Conservation (phyloP, 805 yeast species). For the Candida lessepsii region DNA sequence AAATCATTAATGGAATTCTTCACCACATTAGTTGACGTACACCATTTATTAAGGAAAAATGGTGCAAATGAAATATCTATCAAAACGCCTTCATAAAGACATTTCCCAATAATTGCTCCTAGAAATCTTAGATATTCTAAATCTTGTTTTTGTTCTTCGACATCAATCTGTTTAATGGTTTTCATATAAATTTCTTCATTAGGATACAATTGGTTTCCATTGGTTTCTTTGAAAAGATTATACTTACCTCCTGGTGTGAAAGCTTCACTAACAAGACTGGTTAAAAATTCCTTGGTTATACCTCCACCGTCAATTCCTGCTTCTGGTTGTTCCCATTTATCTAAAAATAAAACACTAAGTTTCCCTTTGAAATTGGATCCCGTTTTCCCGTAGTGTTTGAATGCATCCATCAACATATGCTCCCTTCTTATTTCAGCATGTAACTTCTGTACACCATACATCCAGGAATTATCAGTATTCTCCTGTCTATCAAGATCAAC, state of each 20-base stretch:
- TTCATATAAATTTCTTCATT: slow-evolving; percentile 51
- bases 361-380: slow-evolving; percentile 59
- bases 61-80: slow-evolving; percentile 85
- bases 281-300: slow-evolving; percentile 84
- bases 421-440: slow-evolving; percentile 67
- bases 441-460: slow-evolving; percentile 18
- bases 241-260: slow-evolving; percentile 41
- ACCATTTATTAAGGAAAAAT: slow-evolving; percentile 73
- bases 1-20: slow-evolving; percentile 78
- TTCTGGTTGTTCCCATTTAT: slow-evolving; percentile 70
- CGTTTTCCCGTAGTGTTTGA: slow-evolving; percentile 47
- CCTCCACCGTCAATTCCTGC: slow-evolving; percentile 98
- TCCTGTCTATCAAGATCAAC: slow-evolving; percentile 49
- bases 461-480: slow-evolving; percentile 7
- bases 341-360: slow-evolving; percentile 64
- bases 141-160: slow-evolving; percentile 24
- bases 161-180: slow-evolving; percentile 27
- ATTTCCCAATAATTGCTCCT: slow-evolving; percentile 85
- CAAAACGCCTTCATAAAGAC: slow-evolving; percentile 78
- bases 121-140: slow-evolving; percentile 52
- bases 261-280: slow-evolving; percentile 67
- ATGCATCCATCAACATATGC: slow-evolving; percentile 73
- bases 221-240: slow-evolving; percentile 41
- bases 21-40: slow-evolving; percentile 37
- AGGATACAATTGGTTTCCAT: slow-evolving; percentile 69